These are phyloP conservation scores for Bipolaris zeicola DNA, from an alignment of 2,329 filamentous ascomycete genomes.

Conservation along the genomic window DNA sequence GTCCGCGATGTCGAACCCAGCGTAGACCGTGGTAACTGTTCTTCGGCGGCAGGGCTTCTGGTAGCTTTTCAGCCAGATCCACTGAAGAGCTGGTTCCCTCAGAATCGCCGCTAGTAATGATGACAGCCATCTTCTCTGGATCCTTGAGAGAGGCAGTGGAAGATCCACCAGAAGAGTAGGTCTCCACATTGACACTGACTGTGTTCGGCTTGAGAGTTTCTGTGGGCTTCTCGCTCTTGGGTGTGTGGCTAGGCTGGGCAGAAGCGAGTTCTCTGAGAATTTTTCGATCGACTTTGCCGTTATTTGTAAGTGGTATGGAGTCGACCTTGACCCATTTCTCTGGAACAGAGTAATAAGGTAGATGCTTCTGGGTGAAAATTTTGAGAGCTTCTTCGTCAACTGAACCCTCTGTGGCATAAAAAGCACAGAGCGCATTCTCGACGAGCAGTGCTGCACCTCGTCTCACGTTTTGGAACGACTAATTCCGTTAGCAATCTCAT, in stretches of 20 bases:
- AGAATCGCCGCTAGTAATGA: constrained; percentile 19
- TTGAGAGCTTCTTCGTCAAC: constrained; percentile 44
- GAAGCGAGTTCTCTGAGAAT: constrained; percentile 46
- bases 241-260: constrained; percentile 2
- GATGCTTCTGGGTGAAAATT: constrained; percentile 49
- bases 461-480: constrained; percentile 53
- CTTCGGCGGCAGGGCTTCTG: constrained; percentile 31
- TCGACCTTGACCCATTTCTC: constrained; percentile 52
- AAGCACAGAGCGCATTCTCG: constrained; percentile 57
- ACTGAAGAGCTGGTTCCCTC: constrained; percentile 12
- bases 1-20: constrained; percentile 40
- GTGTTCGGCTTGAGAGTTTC: not conserved
- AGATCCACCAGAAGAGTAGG: not conserved
- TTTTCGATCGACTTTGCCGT: constrained; percentile 63
- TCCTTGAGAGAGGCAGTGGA: not conserved
- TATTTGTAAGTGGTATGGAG: constrained; percentile 57
- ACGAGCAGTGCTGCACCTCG: constrained; percentile 57
- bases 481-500: constrained; percentile 1
- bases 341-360: constrained; percentile 63
- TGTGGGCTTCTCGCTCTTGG: not conserved
- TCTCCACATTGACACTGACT: not conserved
- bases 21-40: constrained; percentile 36
- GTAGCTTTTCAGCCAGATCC: constrained; percentile 20
- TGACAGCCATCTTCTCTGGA: constrained; percentile 13
- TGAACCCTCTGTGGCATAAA: constrained; percentile 51